Evolutionary conservation across 805 yeast genomes (phyloP).

Genomic region (Candida nonsorbophila): DNA sequence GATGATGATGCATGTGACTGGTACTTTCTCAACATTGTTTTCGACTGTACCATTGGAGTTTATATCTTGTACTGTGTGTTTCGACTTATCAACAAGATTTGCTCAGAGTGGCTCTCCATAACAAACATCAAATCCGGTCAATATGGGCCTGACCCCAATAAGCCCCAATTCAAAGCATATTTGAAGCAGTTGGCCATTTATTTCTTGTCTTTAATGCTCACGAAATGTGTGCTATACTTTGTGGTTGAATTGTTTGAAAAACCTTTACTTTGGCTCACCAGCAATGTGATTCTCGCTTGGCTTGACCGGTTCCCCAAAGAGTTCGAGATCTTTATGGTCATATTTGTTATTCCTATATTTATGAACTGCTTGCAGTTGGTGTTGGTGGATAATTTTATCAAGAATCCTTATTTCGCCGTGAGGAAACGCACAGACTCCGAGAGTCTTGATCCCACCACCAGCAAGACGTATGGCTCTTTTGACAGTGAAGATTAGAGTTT

Average conservation of each 20-base stretch:
- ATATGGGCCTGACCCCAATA: conserved; percentile 61
- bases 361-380: conserved; percentile 72
- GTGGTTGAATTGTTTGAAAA: conserved; percentile 62
- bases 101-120: conserved; percentile 37
- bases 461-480: not conserved
- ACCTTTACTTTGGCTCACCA: conserved; percentile 44
- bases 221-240: conserved; percentile 61
- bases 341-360: conserved; percentile 73
- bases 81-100: conserved; percentile 35
- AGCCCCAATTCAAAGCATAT: conserved; percentile 47
- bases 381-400: conserved; percentile 69
- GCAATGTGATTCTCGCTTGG: conserved; percentile 79
- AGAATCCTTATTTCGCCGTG: conserved; percentile 31
- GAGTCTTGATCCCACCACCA: not conserved
- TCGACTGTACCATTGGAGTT: conserved; percentile 93
- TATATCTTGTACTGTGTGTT: conserved; percentile 63
- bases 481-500: not conserved
- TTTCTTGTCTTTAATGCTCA: conserved; percentile 54
- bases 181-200: conserved; percentile 69
- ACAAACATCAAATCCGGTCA: conserved; percentile 48
- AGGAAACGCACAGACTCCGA: conserved; percentile 1
- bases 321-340: conserved; percentile 78
- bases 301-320: conserved; percentile 69
- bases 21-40: conserved; percentile 82
- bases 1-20: conserved; percentile 71